These are phyloP conservation scores for Trichoderma pleuroti DNA, from an alignment of 2,329 filamentous ascomycete species.

Conservation along the genomic window DNA sequence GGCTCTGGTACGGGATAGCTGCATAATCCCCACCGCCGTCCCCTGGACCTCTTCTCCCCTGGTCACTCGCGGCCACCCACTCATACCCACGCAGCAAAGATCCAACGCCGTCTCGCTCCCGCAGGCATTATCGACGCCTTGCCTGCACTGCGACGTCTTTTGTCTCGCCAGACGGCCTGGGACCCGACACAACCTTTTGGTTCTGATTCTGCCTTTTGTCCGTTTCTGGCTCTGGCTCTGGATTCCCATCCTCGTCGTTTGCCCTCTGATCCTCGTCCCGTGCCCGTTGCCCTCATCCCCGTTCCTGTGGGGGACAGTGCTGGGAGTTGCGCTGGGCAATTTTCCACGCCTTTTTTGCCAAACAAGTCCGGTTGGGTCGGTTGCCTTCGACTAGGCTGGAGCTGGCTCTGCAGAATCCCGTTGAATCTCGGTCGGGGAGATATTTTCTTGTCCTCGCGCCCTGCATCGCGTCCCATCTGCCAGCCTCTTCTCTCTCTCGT, in stretches of 20 bases:
- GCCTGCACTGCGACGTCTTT: slow-evolving; percentile 23
- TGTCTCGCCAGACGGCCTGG: slow-evolving; percentile 13
- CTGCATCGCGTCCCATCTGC: slow-evolving; percentile 11
- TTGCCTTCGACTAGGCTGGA: slow-evolving; percentile 16
- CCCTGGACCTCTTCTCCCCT: slow-evolving; percentile 10
- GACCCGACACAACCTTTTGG: slow-evolving; percentile 17
- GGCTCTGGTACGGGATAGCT: slow-evolving; percentile 12
- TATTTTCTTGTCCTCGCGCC: slow-evolving; percentile 6
- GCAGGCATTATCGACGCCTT: slow-evolving; percentile 22
- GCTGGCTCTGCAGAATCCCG: slow-evolving; percentile 12
- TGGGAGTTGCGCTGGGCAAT: slow-evolving; percentile 10
- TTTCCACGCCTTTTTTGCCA: neutral
- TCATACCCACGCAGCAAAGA: slow-evolving; percentile 20
- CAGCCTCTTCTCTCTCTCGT: neutral
- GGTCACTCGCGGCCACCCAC: slow-evolving; percentile 17
- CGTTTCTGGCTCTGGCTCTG: slow-evolving; percentile 1
- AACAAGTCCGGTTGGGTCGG: slow-evolving; percentile 16
- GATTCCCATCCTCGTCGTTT: slow-evolving; percentile 7
- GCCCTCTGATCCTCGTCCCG: neutral
- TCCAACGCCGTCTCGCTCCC: slow-evolving; percentile 24
- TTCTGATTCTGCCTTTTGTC: neutral
- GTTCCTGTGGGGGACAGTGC: slow-evolving; percentile 8
- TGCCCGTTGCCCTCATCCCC: neutral
- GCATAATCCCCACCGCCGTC: slow-evolving; percentile 18
- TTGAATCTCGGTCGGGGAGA: slow-evolving; percentile 5